A percentile compares a stretch with the other conserved stretches of the same genome.
These are phyloP conservation scores for Metarhizium rileyi DNA, from an alignment of 2,329 filamentous ascomycete genomes.

Conservation along the genomic window DNA sequence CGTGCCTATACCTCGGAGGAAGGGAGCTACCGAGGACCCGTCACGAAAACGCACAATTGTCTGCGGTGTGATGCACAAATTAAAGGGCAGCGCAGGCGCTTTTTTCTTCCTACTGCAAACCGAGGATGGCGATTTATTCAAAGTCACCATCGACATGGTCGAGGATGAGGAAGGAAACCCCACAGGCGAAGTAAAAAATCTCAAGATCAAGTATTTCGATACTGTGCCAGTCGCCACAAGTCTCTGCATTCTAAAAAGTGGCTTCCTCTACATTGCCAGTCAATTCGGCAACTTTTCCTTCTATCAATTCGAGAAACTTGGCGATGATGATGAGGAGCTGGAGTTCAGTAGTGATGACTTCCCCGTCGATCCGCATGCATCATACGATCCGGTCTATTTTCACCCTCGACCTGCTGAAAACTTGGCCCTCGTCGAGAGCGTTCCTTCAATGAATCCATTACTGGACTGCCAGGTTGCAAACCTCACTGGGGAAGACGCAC, in stretches of 20 bases:
- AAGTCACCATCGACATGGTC: constrained; percentile 85
- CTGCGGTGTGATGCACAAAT: constrained; percentile 92
- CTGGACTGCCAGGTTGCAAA: constrained; percentile 90
- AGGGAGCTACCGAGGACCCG: constrained; percentile 84
- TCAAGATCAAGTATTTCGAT: constrained; percentile 97
- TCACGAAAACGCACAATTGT: constrained; percentile 81
- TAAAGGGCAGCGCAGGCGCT: constrained; percentile 69
- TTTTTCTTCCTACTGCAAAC: constrained; percentile 97
- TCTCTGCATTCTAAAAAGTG: constrained; percentile 88
- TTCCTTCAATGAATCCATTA: constrained; percentile 83
- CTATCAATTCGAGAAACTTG: constrained; percentile 95
- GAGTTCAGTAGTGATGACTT: constrained; percentile 81
- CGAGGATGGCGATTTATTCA: constrained; percentile 97
- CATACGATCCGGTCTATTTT: constrained; percentile 77
- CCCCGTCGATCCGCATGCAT: constrained; percentile 60
- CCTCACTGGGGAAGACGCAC: constrained; percentile 81
- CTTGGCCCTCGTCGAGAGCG: constrained; percentile 71
- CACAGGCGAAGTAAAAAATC: constrained; percentile 68
- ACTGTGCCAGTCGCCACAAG: constrained; percentile 83
- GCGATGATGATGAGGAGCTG: constrained; percentile 84
- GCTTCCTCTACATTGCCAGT: constrained; percentile 85
- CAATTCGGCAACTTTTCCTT: constrained; percentile 91
- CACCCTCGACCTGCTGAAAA: constrained; percentile 71
- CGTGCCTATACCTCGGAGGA: constrained; percentile 77
- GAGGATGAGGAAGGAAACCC: constrained; percentile 69